Evolutionary conservation across 83 land plant genomes (phyloP), one percentile per base, ranked within the genome.

Genomic region (Diphasiastrum complanatum): DNA sequence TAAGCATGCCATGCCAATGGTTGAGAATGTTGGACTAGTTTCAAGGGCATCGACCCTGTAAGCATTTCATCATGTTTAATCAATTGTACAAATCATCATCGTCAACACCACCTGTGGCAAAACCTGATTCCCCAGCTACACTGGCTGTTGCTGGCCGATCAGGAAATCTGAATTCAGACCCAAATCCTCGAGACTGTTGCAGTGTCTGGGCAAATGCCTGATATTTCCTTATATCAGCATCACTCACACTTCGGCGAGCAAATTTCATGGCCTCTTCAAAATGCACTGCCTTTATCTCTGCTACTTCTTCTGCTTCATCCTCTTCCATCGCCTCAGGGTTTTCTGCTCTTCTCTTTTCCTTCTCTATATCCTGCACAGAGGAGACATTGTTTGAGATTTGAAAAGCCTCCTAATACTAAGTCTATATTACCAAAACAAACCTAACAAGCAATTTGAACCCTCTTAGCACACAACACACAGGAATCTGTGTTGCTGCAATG

Each of bases 261-360:
- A 33, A 59, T 20, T 59, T 59, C 61, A 59, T 59, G 10, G 61
- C 61, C 61, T 59, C 61, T 45, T 59, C 61, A 59, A 59, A 59
- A 20, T 59, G 61, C 32, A 11, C 52, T 18, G 61, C 40, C 11
- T 37, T 59, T 5, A 59, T 59, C 30, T 59, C 61, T 14, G 61
- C 61, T n/a, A 20, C 45, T 19, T 59, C 61, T 25, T 59, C 61
- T 16, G 52, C 61, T 31, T 59, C 61, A 53, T 53, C 57, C 20
- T 59, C 61, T n/a, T 59, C 61, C 61, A 59, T 59, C 3, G 45
- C 61, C 12, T 59, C 61, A 4, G 61, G 61, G 24, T 37, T 59
- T 20, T 59, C 61, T 4, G 61, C 61, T 4, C 18, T 8, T 59
- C 61, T 59, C 46, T 34, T 34, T 20, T 37, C 61, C 61, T n/a